These are phyloP conservation scores for Flaveria linearis DNA, from an alignment of 129 eudicot genomes.

Conservation along the genomic window DNA sequence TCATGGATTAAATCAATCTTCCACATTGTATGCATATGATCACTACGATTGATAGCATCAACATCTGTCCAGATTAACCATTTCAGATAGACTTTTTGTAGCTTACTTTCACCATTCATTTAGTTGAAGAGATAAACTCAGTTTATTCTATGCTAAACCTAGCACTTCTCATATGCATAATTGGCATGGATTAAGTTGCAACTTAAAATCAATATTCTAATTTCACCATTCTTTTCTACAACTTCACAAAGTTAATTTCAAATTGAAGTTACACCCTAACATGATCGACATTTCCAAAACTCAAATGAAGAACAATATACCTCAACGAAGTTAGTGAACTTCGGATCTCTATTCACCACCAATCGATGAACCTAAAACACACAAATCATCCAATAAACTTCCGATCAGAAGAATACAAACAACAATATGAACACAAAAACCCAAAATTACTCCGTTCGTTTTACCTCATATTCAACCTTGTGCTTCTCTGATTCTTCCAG, in stretches of 20 bases:
- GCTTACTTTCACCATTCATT: neutral
- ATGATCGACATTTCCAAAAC: neutral
- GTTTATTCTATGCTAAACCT: neutral
- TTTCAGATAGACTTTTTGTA: neutral
- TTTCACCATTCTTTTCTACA: neutral
- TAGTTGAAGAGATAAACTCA: neutral
- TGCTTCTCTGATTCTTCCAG: slow-evolving; percentile 94
- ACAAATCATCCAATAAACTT: slow-evolving; percentile 5
- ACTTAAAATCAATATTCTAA: neutral
- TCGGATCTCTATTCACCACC: slow-evolving; percentile 90
- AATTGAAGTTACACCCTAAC: neutral
- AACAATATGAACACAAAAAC: neutral
- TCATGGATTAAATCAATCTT: neutral
- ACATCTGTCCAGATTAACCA: neutral
- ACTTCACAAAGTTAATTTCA: neutral
- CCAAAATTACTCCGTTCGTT: neutral
- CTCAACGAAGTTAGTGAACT: slow-evolving; percentile 88
- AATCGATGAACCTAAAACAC: slow-evolving; percentile 72
- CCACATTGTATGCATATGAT: neutral
- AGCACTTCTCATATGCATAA: neutral
- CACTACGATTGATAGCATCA: neutral
- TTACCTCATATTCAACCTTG: slow-evolving; percentile 86
- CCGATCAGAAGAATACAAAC: neutral
- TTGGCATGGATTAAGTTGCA: neutral
- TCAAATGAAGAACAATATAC: slow-evolving; percentile 28